Evolutionary conservation across 768 basidiomycete genomes (phyloP).

Genomic region (Pulveroboletus frians): DNA sequence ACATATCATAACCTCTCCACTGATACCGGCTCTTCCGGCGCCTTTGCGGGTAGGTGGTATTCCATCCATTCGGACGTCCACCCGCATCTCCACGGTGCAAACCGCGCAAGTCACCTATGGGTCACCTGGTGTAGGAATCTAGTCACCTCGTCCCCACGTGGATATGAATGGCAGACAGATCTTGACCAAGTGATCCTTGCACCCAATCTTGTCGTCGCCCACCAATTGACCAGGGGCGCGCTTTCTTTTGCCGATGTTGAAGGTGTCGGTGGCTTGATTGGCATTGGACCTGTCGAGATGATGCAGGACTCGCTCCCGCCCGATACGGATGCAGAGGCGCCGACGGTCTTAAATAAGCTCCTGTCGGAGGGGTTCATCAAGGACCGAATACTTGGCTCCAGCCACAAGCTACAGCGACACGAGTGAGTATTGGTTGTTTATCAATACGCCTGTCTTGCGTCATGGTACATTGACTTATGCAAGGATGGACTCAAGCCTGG

Average conservation of each 20-base stretch:
- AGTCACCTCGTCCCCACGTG: too few relatives aligned
- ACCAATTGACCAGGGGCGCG: slow-evolving; percentile 27
- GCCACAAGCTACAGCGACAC: slow-evolving; percentile 12
- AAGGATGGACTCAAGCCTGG: slow-evolving; percentile 14
- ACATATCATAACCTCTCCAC: too few relatives aligned
- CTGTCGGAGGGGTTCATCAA: slow-evolving; percentile 16
- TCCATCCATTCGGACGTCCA: too few relatives aligned
- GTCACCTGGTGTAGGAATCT: too few relatives aligned
- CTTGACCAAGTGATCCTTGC: slow-evolving; percentile 25
- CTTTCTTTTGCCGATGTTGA: slow-evolving; percentile 6
- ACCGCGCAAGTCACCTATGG: too few relatives aligned
- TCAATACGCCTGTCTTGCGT: neutral
- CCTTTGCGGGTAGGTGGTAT: too few relatives aligned
- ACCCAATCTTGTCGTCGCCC: slow-evolving; percentile 19
- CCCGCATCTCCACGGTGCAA: too few relatives aligned
- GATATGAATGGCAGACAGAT: slow-evolving; percentile 4
- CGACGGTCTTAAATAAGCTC: slow-evolving; percentile 25
- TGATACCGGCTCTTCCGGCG: too few relatives aligned
- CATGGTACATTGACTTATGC: slow-evolving; percentile 28
- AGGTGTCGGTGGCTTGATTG: slow-evolving; percentile 26
- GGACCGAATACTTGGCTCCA: slow-evolving; percentile 18
- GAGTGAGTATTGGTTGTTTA: slow-evolving; percentile 4
- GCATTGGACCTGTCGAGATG: slow-evolving; percentile 21
- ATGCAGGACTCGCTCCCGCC: slow-evolving; percentile 5
- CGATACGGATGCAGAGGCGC: slow-evolving; percentile 7